phyloP scores from a whole-genome alignment of 1,139 yeast genomes.

The Saccharomycopsis phalli region DNA sequence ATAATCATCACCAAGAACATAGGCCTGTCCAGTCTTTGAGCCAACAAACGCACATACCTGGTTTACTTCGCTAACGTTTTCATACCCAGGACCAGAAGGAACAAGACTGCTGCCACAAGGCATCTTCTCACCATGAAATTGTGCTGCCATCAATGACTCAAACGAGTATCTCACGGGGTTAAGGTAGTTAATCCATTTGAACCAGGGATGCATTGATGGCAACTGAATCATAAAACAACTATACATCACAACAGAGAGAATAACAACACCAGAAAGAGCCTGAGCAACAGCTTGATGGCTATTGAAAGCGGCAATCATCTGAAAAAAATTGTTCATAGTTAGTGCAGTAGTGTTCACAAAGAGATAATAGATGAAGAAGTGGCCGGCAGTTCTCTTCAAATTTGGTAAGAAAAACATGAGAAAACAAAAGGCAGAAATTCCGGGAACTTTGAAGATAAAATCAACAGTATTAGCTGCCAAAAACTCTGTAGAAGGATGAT shows the following conservation, averaged over 20 bases:
- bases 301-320: conserved; percentile 36
- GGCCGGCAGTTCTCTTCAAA: conserved; percentile 39
- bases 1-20: conserved; percentile 40
- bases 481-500: conserved; percentile 43
- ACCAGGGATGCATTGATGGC: conserved; percentile 49
- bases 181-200: conserved; percentile 47
- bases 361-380: conserved; percentile 39
- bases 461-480: conserved; percentile 35
- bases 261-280: conserved; percentile 39
- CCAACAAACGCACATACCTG: conserved; percentile 46
- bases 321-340: conserved; percentile 35
- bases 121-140: conserved; percentile 47
- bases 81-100: conserved; percentile 47
- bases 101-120: conserved; percentile 37
- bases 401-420: conserved; percentile 42
- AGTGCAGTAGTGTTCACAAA: conserved; percentile 32
- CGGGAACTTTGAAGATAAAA: conserved; percentile 34
- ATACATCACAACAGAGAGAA: conserved; percentile 39
- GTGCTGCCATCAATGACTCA: conserved; percentile 41
- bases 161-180: conserved; percentile 44
- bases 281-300: conserved; percentile 39
- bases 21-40: conserved; percentile 31
- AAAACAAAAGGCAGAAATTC: conserved; percentile 34
- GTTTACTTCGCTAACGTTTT: conserved; percentile 30
- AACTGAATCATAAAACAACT: conserved; percentile 46